Conservation (phyloP, 2,329 filamentous ascomycete species). For the Leptosphaerulina australis region DNA sequence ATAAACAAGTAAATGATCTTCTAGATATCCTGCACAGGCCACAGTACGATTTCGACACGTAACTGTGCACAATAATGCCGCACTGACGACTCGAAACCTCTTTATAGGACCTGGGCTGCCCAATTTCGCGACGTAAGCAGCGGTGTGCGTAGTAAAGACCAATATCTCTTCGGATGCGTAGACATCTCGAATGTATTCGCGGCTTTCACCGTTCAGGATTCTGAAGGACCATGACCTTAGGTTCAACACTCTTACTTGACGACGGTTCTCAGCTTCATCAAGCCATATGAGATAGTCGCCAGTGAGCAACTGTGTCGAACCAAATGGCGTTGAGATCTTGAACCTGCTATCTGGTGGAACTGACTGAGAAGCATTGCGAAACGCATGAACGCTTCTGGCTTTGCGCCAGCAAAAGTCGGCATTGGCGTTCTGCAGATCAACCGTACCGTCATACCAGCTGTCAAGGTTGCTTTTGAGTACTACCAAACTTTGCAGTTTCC, state of each 20-base stretch:
- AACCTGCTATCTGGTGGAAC: constrained; percentile 10
- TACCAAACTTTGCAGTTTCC: constrained; percentile 32
- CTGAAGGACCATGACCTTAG: constrained; percentile 28
- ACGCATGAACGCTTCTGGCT: constrained; percentile 34
- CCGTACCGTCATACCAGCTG: constrained; percentile 31
- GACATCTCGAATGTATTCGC: constrained; percentile 27
- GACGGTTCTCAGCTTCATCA: not conserved
- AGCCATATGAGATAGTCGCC: constrained; percentile 30
- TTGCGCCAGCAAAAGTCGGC: constrained; percentile 24
- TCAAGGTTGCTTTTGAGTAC: constrained; percentile 29
- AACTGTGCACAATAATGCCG: constrained; percentile 7
- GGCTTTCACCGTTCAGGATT: constrained; percentile 22
- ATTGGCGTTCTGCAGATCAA: constrained; percentile 20
- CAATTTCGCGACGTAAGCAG: constrained; percentile 30
- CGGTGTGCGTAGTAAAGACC: constrained; percentile 22
- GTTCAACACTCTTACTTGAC: constrained; percentile 29
- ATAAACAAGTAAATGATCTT: constrained; percentile 24
- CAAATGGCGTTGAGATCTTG: not conserved
- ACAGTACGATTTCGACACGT: constrained; percentile 31
- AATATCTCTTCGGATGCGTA: constrained; percentile 35
- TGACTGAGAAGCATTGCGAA: constrained; percentile 27
- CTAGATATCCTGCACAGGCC: constrained; percentile 24
- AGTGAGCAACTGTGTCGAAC: constrained; percentile 6
- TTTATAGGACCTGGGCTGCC: constrained; percentile 16
- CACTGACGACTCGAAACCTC: constrained; percentile 29